Percentiles rank a stretch among this genome's conserved stretches.
Evolutionary conservation across 2,329 filamentous ascomycete genomes (phyloP).

Genomic region (Cercospora zeae-maydis): DNA sequence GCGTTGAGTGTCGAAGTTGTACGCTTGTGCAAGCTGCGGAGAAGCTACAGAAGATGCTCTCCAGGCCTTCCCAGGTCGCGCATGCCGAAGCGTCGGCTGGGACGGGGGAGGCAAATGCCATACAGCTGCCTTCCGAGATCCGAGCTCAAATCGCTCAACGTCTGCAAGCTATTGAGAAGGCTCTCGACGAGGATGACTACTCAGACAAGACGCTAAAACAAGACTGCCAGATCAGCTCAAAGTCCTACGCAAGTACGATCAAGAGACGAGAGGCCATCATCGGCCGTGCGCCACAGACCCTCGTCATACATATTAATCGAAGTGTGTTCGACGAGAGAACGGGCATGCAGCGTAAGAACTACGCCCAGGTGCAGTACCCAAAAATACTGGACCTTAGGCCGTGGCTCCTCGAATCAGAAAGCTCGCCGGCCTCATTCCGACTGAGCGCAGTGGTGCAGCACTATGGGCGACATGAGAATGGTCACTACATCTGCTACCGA

Average conservation of each 20-base stretch:
- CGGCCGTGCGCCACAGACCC: constrained; percentile 72
- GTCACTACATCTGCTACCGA: constrained; percentile 90
- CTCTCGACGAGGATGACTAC: constrained; percentile 76
- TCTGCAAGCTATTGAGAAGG: constrained; percentile 63
- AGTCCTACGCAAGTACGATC: constrained; percentile 68
- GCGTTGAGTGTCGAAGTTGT: constrained; percentile 88
- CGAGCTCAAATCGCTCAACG: constrained; percentile 48
- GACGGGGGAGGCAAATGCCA: constrained; percentile 8
- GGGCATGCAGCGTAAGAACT: constrained; percentile 77
- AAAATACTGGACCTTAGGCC: constrained; percentile 67
- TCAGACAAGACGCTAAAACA: constrained; percentile 53
- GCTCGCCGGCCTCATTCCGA: constrained; percentile 13
- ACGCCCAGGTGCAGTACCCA: constrained; percentile 74
- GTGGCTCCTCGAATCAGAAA: constrained; percentile 66
- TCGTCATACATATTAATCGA: constrained; percentile 85
- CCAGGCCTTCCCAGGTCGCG: constrained; percentile 19
- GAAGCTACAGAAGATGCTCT: constrained; percentile 49
- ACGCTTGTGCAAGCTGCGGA: constrained; percentile 63
- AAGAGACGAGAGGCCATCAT: constrained; percentile 90
- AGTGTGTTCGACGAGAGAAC: constrained; percentile 85
- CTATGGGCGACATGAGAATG: constrained; percentile 86
- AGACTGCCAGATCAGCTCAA: constrained; percentile 49
- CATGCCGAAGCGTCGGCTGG: background rate
- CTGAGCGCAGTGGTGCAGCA: constrained; percentile 73
- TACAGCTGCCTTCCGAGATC: constrained; percentile 43